Evolutionary conservation across 2,329 filamentous ascomycete species (phyloP).

Genomic region (Ceratocystis colombiana): DNA sequence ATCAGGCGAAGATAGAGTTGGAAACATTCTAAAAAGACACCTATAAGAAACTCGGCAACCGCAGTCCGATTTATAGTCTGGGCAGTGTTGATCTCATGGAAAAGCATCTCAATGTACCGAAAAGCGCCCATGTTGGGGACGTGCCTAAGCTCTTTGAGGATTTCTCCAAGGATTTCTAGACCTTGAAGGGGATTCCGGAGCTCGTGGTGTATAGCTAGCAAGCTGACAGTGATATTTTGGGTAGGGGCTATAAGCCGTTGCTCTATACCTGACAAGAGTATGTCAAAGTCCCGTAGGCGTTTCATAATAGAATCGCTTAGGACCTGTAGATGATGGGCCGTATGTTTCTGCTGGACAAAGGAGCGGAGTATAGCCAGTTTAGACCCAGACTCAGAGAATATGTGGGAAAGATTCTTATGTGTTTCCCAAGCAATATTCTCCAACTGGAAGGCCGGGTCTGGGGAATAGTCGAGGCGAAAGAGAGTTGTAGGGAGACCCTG

Average conservation of each 20-base stretch:
- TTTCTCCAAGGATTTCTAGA: conserved; percentile 49
- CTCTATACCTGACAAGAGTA: conserved; percentile 49
- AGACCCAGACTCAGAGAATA: conserved; percentile 40
- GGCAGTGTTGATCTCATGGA: conserved; percentile 55
- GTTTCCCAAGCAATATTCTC: conserved; percentile 42
- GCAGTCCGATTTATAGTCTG: conserved; percentile 57
- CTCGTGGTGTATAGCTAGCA: conserved; percentile 52
- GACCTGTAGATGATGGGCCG: conserved; percentile 55
- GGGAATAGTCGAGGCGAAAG: conserved; percentile 43
- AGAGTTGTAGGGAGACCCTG: conserved; percentile 65
- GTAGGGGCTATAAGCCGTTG: conserved; percentile 46
- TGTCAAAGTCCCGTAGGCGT: conserved; percentile 50
- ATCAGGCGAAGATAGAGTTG: conserved; percentile 73
- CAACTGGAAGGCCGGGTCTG: conserved; percentile 39
- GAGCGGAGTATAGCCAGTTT: conserved; percentile 39
- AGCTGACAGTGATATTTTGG: conserved; percentile 51
- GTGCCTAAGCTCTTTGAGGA: conserved; percentile 49
- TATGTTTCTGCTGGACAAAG: conserved; percentile 38
- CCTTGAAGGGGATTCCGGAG: conserved; percentile 45
- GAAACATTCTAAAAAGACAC: conserved; percentile 71
- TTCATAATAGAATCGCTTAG: conserved; percentile 55
- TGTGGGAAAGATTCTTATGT: conserved; percentile 40
- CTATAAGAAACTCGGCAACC: conserved; percentile 53
- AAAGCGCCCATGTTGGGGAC: conserved; percentile 48
- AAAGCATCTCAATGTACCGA: conserved; percentile 68